Percentiles rank a stretch among this genome's conserved stretches.
phyloP scores from a whole-genome alignment of 352 stramenopile species.

The Elongisporangium undulatum region DNA sequence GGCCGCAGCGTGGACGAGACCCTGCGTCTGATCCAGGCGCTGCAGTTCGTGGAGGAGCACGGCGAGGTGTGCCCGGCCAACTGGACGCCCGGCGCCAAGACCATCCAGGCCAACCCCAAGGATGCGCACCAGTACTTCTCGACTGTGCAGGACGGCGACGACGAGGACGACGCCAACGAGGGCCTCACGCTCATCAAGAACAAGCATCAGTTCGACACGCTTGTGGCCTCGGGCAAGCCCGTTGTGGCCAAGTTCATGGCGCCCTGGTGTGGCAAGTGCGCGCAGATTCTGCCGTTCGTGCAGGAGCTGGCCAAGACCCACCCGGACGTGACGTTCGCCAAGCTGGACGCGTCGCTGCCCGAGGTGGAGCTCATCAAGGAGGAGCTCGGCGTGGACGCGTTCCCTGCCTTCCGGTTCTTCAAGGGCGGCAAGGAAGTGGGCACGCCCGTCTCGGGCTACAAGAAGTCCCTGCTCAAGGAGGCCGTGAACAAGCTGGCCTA shows the following conservation, averaged over 20 bases:
- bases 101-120: conserved; percentile 84
- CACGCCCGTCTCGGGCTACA: conserved; percentile 76
- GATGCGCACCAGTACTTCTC: conserved; percentile 84
- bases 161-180: conserved; percentile 32
- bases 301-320: conserved; percentile 61
- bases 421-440: conserved; percentile 76
- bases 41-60: conserved; percentile 92
- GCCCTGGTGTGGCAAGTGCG: conserved; percentile 86
- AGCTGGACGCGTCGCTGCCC: conserved; percentile 66
- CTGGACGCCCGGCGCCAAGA: conserved; percentile 90
- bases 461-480: conserved; percentile 77
- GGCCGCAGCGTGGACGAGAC: conserved; percentile 92
- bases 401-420: conserved; percentile 86
- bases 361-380: conserved; percentile 76
- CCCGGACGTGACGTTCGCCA: conserved; percentile 70
- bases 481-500: conserved; percentile 53
- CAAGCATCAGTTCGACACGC: conserved; percentile 55
- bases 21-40: conserved; percentile 88
- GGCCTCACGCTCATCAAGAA: conserved; percentile 50
- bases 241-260: conserved; percentile 82
- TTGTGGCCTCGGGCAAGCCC: conserved; percentile 63
- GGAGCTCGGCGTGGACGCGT: conserved; percentile 60
- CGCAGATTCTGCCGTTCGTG: conserved; percentile 78
- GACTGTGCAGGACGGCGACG: conserved; percentile 40
- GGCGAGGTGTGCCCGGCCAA: conserved; percentile 92